Evolutionary conservation across 1,139 yeast species (phyloP), one percentile per base, ranked within the genome.

Genomic region (Blastobotrys petasosporus): DNA sequence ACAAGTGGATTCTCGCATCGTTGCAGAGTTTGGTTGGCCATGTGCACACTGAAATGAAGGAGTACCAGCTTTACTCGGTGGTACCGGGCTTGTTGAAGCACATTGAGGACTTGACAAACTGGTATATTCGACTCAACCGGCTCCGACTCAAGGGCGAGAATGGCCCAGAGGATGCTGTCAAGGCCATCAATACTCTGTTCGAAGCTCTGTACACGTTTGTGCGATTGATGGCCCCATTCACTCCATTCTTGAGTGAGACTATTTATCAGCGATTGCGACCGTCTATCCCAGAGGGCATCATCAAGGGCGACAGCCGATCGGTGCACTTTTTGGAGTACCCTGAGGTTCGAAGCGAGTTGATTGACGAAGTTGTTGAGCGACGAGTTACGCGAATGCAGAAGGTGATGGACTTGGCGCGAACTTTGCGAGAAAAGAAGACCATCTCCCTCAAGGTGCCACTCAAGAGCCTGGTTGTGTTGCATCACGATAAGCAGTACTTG

Each of bases 81-180:
- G 97, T 94, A 55, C 96, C 98, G 58, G 85, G 83, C 63, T 74
- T 94, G 63, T 76, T 94, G 60, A 75, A 78, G 50, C 84, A 92
- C 66, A 85, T 94, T 66, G 98, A 92, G 61, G 88, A 86, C 63
- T 79, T 94, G 68, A 94, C 99, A 56, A 94, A 94, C 73, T 92
- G 98, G 98, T 94, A 94, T 74, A 94, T 94, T 66, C 83, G 99
- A 69, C 85, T 94, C 70, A 92, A 94, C 75, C 90, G 99, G 74
- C 81, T 90, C 73, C 92, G 99, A 75, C 77, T 94, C 62, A 94
- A 94, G 82, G 97, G 98, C 64, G 88, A 82, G 62, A 83, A 77
- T 49, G 96, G 94, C 52, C 69, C 77, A 45, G 83, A 81, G 44
- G 98, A 94, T 64, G 84, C 97, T 58, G 68, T 79, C 57, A 77